Evolutionary conservation across 2,329 filamentous ascomycete species (phyloP).

Genomic region (Paecilomyces dactylethromorphus): DNA sequence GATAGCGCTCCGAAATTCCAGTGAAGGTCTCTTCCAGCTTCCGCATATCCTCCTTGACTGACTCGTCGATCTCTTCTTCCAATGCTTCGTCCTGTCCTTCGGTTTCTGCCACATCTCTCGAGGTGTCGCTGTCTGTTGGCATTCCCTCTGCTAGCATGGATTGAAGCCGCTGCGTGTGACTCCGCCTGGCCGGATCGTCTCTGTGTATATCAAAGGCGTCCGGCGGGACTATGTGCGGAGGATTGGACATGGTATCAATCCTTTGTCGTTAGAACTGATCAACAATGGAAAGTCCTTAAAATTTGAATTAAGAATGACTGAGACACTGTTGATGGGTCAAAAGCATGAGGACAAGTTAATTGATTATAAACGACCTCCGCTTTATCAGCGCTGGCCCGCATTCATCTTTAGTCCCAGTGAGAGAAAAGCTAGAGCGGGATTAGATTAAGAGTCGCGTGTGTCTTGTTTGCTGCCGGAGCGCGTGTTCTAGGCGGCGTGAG

Average conservation of each 20-base stretch:
- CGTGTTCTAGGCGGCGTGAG: not conserved
- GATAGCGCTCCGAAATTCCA: conserved; percentile 75
- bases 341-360: not conserved
- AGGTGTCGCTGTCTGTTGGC: conserved; percentile 11
- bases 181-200: conserved; percentile 10
- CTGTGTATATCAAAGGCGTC: conserved; percentile 19
- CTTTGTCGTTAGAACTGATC: not conserved
- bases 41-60: conserved; percentile 77
- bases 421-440: too few species aligned
- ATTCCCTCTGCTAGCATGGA: conserved; percentile 11
- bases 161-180: conserved; percentile 7
- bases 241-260: conserved; percentile 16
- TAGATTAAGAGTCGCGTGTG: not conserved
- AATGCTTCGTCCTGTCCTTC: conserved; percentile 20
- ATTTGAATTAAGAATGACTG: not conserved
- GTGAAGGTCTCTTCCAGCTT: conserved; percentile 76
- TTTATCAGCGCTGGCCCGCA: not conserved
- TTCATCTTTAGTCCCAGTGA: not conserved
- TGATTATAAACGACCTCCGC: not conserved
- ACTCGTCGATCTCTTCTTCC: conserved; percentile 36
- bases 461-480: not conserved
- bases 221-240: conserved; percentile 14
- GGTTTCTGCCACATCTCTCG: conserved; percentile 13
- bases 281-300: not conserved
- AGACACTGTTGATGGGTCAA: not conserved